phyloP scores from a whole-genome alignment of 768 basidiomycete genomes.

The Boletus tomentosulus region DNA sequence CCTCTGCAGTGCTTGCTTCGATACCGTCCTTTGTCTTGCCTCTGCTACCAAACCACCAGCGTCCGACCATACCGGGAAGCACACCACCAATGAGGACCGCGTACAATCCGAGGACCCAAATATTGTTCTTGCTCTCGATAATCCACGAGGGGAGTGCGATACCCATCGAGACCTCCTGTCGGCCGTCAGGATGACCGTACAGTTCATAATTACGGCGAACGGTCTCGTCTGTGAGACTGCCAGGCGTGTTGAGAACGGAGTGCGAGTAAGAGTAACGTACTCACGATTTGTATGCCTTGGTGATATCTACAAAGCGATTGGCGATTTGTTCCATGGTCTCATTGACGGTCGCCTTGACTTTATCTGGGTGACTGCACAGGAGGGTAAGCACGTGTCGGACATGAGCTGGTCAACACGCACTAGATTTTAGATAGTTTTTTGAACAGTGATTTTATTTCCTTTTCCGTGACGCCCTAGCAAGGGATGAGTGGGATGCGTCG shows the following conservation, averaged over 20 bases:
- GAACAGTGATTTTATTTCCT: constrained; percentile 94
- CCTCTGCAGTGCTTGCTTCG: constrained; percentile 72
- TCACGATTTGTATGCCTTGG: constrained; percentile 96
- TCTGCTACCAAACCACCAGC: constrained; percentile 96
- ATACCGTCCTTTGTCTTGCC: constrained; percentile 91
- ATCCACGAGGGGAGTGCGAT: constrained; percentile 95
- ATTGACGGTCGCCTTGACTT: constrained; percentile 79
- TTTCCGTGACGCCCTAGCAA: constrained; percentile 62
- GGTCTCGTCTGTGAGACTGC: constrained; percentile 84
- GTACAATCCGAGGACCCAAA: constrained; percentile 87
- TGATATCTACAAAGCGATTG: constrained; percentile 83
- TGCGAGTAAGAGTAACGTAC: constrained; percentile 22
- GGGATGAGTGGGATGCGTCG: neutral
- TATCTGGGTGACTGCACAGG: constrained; percentile 84
- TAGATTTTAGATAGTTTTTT: constrained; percentile 87
- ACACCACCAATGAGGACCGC: constrained; percentile 83
- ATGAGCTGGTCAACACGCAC: constrained; percentile 37
- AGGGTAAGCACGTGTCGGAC: neutral
- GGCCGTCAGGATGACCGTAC: constrained; percentile 94
- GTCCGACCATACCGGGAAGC: constrained; percentile 83
- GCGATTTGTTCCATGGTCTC: constrained; percentile 85
- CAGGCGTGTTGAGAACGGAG: neutral
- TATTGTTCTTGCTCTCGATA: constrained; percentile 84
- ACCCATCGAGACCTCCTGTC: constrained; percentile 91
- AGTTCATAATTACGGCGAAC: constrained; percentile 86